Percentiles rank a stretch among this genome's conserved stretches.
phyloP scores from a whole-genome alignment of 139 green algal genomes.

The Asterochloris sp. region DNA sequence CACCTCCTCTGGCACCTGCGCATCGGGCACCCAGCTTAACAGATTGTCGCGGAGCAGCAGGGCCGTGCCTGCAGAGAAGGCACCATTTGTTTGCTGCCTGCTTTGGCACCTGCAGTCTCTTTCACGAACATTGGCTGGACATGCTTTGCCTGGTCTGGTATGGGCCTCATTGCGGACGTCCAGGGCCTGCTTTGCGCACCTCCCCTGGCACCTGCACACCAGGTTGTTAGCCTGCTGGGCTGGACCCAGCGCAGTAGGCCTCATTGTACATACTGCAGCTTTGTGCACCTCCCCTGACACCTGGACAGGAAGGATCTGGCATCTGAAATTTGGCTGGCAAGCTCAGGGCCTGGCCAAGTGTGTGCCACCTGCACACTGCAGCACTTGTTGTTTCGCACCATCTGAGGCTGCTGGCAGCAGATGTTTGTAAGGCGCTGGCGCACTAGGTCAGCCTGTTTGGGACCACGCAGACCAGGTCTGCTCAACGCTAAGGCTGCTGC shows the following conservation, averaged over 20 bases:
- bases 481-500: too few relatives aligned
- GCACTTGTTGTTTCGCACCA: too few relatives aligned
- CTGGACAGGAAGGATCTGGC: neutral
- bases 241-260: too few relatives aligned
- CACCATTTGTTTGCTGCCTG: neutral
- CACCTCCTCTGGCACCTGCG: conserved; percentile 21
- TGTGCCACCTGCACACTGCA: too few relatives aligned
- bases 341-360: too few relatives aligned
- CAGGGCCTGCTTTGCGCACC: conserved; percentile 20
- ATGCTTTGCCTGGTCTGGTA: too few relatives aligned
- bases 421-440: too few relatives aligned
- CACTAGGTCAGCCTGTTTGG: too few relatives aligned
- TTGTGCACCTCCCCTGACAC: conserved; percentile 22
- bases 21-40: neutral
- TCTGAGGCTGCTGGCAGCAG: too few relatives aligned
- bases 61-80: neutral
- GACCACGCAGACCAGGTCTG: too few relatives aligned
- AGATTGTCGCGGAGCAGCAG: too few relatives aligned
- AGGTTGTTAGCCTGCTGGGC: neutral
- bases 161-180: neutral
- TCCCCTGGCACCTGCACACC: conserved; percentile 18
- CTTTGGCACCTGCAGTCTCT: neutral
- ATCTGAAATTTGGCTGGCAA: too few relatives aligned
- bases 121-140: neutral
- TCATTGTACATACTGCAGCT: neutral